phyloP scores from a whole-genome alignment of 129 eudicot genomes.

The Heracleum sosnowskyi region DNA sequence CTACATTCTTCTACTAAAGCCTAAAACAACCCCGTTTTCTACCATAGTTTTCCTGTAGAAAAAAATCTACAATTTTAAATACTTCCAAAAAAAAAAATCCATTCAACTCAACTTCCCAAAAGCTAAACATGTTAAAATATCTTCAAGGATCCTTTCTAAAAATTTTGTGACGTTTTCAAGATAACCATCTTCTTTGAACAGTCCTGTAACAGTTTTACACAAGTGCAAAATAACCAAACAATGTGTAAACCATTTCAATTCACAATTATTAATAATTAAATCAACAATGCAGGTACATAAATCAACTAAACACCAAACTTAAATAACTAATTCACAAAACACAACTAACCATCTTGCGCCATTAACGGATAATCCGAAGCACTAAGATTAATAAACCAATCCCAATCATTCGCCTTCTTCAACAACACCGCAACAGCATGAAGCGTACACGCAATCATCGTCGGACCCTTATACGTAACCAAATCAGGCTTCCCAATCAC shows the following conservation, averaged over 20 bases:
- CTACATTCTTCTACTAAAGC: not conserved
- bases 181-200: not conserved
- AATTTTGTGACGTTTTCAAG: not conserved
- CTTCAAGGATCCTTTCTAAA: not conserved
- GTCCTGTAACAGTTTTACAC: not conserved
- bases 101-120: not conserved
- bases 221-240: not conserved
- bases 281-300: not conserved
- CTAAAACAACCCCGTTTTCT: too few relatives aligned
- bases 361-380: constrained; percentile 39
- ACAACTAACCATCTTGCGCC: constrained; percentile 33
- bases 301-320: not conserved
- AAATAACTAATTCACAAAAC: not conserved
- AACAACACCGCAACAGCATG: constrained; percentile 36
- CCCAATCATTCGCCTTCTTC: constrained; percentile 29
- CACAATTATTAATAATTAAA: not conserved
- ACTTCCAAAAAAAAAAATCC: too few relatives aligned
- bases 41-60: not conserved
- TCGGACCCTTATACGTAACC: constrained; percentile 35
- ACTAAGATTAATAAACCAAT: constrained; percentile 39
- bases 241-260: not conserved
- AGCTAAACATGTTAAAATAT: not conserved
- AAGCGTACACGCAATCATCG: constrained; percentile 34
- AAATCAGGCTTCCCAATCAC: constrained; percentile 17
- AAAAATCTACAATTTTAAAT: not conserved